Base-by-base conservation (phyloP, 495 filamentous ascomycete species). In the Podospora pseudopauciseta region DNA sequence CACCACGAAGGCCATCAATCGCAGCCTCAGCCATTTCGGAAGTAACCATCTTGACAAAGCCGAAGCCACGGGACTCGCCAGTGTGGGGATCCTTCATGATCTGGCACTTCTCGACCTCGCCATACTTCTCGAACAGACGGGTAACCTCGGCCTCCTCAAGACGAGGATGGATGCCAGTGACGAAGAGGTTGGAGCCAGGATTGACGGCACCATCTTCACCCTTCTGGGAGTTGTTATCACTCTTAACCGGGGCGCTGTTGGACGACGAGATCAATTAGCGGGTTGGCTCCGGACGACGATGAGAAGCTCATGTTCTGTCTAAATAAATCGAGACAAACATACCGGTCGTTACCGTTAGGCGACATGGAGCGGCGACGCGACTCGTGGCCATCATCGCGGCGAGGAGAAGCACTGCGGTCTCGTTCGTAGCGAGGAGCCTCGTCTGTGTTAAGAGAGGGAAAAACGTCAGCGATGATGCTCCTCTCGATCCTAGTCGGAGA, bases 31-130 rank as follows among this genome's bases (percentile, higher is more conserved):
- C 95, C 78, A 94, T 90, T 67, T 98, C 94, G 32, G 90, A 85
- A 67, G 92, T 96, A 55, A 90, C 87, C 94, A 98, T 97, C 85
- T 98, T 98, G 77, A 99, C 96, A 83, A 99, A 99, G 66, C 96
- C 95, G 72, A 99, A 99, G 72, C 95, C 95, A 84, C 95, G 96
- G 71, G 93, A 97, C 81, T 98, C 96, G 82, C 96, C 94, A 72
- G 91, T 94, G 79, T 98, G 96, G 66, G 95, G 95, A 78, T 98
- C 96, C 74, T 93, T 85, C 96, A 99, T 98, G 85, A 99, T 99
- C 73, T 97, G 95, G 83, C 94, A 97, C 82, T 96, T 97, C 81
- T 97, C 94, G 44, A 99, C 95, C 78, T 94, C 91, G 72, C 95
- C 95, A 72, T 97, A 98, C 81, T 98, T 99, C 82, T 96, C 93